Percentiles rank a stretch among this genome's conserved stretches.
These are phyloP conservation scores for Trametes cubensis DNA, from an alignment of 768 basidiomycete genomes.

Conservation along the genomic window DNA sequence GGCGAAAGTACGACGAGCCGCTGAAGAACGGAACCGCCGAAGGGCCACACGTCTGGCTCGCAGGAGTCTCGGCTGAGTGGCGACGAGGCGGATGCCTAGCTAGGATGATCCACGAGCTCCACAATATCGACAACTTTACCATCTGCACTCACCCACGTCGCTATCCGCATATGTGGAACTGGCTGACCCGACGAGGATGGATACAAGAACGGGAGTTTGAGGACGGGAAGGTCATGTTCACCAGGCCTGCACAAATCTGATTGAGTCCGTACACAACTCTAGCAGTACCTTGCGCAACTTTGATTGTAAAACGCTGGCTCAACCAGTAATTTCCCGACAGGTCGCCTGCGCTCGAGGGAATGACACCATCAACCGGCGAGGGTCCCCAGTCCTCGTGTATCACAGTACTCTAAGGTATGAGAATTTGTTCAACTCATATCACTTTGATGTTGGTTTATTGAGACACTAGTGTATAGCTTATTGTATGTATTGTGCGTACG, in stretches of 20 bases:
- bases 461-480: too few relatives aligned
- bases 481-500: too few relatives aligned
- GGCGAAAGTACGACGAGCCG: conserved; percentile 19
- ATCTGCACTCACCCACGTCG: conserved; percentile 29
- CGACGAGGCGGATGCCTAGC: conserved; percentile 28
- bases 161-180: conserved; percentile 31
- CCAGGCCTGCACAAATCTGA: neutral
- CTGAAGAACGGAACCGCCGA: conserved; percentile 20
- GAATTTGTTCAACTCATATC: too few relatives aligned
- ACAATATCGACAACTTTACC: conserved; percentile 4
- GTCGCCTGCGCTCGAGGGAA: too few relatives aligned
- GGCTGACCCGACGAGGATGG: conserved; percentile 30
- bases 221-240: conserved; percentile 30
- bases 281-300: too few relatives aligned
- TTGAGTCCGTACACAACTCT: neutral
- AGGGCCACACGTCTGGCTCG: conserved; percentile 30
- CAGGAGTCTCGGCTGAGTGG: conserved; percentile 25
- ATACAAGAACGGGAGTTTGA: conserved; percentile 23
- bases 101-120: conserved; percentile 25
- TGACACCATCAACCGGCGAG: too few relatives aligned
- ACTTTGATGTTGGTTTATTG: too few relatives aligned
- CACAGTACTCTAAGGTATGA: too few relatives aligned
- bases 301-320: too few relatives aligned
- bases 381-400: too few relatives aligned
- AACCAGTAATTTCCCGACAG: too few relatives aligned